Evolutionary conservation across 306 rosid species (phyloP).

Genomic region (Prunus persica): Prunus_persica_NCBIv2 NC_034009.1:38537001-38537500

Average conservation of each 20-base stretch:
- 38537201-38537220: neutral
- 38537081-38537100: conserved; percentile 93
- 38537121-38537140: conserved; percentile 91
- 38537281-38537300: conserved; percentile 95
- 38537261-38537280: conserved; percentile 90
- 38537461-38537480: conserved; percentile 99
- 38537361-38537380: conserved; percentile 91
- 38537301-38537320: conserved; percentile 88
- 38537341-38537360: conserved; percentile 98
- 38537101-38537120: conserved; percentile 89
- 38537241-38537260: conserved; percentile 98
- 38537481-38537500: conserved; percentile 98
- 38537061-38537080: conserved; percentile 95
- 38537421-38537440: conserved; percentile 96
- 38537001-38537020: conserved; percentile 94
- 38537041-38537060: conserved; percentile 84
- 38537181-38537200: neutral
- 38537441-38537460: conserved; percentile 98
- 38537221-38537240: conserved; percentile 84
- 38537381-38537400: conserved; percentile 91
- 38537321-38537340: conserved; percentile 98
- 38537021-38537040: conserved; percentile 94
- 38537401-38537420: conserved; percentile 89
- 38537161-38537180: conserved; percentile 17
- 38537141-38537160: conserved; percentile 68